These are phyloP conservation scores for Solanum peruvianum DNA, from an alignment of 257 asterid genomes.

Conservation along the genomic window DNA sequence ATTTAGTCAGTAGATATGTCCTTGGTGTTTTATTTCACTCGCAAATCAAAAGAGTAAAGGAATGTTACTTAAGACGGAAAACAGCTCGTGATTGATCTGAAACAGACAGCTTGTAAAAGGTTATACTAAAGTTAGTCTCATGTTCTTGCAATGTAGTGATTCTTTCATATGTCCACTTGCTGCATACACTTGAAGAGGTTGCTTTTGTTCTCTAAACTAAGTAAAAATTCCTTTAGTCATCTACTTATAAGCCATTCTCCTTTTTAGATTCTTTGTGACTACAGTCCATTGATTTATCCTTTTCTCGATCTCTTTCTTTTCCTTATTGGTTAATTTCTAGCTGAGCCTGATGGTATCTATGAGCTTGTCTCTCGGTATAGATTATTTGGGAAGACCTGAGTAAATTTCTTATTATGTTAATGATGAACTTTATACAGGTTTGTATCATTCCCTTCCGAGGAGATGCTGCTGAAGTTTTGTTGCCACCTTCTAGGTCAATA, in stretches of 20 bases:
- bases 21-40: neutral
- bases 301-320: neutral
- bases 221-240: neutral
- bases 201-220: neutral
- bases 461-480: conserved; percentile 95
- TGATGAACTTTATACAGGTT: conserved; percentile 46
- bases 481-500: conserved; percentile 98
- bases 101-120: neutral
- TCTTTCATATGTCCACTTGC: neutral
- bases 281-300: neutral
- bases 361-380: neutral
- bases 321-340: neutral
- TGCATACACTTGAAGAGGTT: neutral
- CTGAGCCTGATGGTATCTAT: neutral
- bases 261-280: neutral
- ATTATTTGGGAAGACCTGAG: neutral
- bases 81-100: neutral
- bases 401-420: neutral
- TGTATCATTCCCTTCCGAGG: conserved; percentile 97
- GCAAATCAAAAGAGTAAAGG: neutral
- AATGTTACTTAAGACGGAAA: neutral
- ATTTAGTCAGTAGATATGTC: neutral
- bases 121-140: neutral
- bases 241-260: neutral
- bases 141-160: neutral